Conservation (phyloP, 306 rosid genomes). For the Ormosia emarginata region DNA sequence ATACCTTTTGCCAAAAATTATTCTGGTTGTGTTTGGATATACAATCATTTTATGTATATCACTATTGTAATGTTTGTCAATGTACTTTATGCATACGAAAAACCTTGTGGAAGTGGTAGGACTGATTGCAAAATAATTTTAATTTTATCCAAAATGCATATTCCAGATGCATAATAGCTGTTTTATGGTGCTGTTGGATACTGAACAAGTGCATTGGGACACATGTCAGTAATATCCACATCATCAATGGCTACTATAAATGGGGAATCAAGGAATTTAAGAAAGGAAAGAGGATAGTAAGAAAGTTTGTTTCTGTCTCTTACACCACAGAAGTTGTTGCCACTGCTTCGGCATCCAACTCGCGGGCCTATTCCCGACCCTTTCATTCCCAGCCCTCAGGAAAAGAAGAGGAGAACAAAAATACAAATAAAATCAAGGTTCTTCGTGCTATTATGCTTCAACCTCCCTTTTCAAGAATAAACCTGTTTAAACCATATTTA, state of each 20-base stretch:
- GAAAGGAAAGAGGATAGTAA: background rate
- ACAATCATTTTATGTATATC: background rate
- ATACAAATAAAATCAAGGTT: background rate
- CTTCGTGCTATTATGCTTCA: background rate
- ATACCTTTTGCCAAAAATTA: background rate
- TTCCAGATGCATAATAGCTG: background rate
- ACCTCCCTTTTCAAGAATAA: background rate
- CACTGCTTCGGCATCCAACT: background rate
- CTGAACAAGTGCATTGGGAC: background rate
- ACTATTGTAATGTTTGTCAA: background rate
- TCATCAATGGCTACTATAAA: background rate
- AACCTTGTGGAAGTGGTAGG: background rate
- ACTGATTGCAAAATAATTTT: background rate
- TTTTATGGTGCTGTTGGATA: constrained; percentile 2
- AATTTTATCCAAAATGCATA: background rate
- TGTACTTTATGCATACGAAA: background rate
- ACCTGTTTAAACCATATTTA: background rate
- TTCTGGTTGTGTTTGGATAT: background rate
- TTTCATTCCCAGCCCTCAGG: background rate
- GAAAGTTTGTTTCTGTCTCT: background rate
- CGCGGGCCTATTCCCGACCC: background rate
- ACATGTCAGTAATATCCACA: background rate
- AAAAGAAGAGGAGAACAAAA: background rate
- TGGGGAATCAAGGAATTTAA: background rate
- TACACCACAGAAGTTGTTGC: background rate